Evolutionary conservation across 352 stramenopile species (phyloP), one percentile per base, ranked within the genome.

Genomic region (Phytophthora sp.): DNA sequence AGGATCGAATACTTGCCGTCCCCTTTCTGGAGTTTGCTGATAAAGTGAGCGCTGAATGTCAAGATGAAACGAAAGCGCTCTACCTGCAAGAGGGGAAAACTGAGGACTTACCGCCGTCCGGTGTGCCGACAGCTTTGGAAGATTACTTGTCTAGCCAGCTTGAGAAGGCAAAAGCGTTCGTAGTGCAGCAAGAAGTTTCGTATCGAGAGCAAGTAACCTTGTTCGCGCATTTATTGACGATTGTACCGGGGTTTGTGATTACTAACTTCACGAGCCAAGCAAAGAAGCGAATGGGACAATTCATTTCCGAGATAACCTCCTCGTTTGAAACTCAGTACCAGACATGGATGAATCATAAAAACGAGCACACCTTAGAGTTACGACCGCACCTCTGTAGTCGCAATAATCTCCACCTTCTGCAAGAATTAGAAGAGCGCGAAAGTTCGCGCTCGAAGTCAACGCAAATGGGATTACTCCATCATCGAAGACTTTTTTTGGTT

Each of bases 341-440:
- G 2, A 51, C 50, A 26, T 89, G 76, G 71, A 76, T 84, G 35
- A 45, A 75, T 2, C 52, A 72, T 18, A 91, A 89, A 45, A 65
- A 71, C 6, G 54, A 66, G 6, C 74, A 96, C 55, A 77, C 62
- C 2, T 21, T 77, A 23, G 69, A 84, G 30, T 55, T 97, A 13
- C 74, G 86, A 17, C 89, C 89, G 0, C 72, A 91, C 23, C 66
- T 96, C 23, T 90, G 84, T 52, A 92, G 80, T 11, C 77, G 78
- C 10, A 95, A 97, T 69, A 84, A 87, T 28, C 55, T 37, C 1
- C 34, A 64, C 0, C 66, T 84, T 32, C 64, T 97, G 26, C 54
- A 67, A 26, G 69, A 66, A 11, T 58, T 97, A 11, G 83, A 82
- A 50, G 58, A 66, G 4, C 83, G 76, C 20, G 89, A 97, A 60